Percentiles rank a stretch among this genome's conserved stretches.
Conservation (phyloP, 805 yeast species). For the Cyberlindnera maritima region DNA sequence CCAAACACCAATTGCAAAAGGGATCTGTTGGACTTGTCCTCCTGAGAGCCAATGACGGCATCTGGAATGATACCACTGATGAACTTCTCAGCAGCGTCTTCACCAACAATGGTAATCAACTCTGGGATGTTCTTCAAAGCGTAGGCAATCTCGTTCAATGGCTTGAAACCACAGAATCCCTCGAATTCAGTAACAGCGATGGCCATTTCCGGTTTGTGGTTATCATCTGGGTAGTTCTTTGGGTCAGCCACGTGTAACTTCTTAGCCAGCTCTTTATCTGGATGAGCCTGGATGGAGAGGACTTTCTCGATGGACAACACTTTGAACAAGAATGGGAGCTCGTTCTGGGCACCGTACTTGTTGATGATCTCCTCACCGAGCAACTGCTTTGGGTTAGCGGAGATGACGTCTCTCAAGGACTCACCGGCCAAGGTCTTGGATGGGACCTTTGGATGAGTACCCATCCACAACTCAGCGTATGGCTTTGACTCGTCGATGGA, state of each 20-base stretch:
- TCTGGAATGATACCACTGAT: slow-evolving; percentile 40
- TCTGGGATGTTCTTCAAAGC: slow-evolving; percentile 76
- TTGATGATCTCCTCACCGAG: slow-evolving; percentile 58
- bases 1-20: slow-evolving; percentile 75
- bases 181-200: slow-evolving; percentile 94
- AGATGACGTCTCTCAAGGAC: slow-evolving; percentile 65
- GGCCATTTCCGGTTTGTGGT: slow-evolving; percentile 99
- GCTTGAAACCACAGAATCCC: slow-evolving; percentile 98
- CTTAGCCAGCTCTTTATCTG: slow-evolving; percentile 82
- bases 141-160: slow-evolving; percentile 70
- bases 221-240: slow-evolving; percentile 92
- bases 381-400: slow-evolving; percentile 51
- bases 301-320: slow-evolving; percentile 92
- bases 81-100: slow-evolving; percentile 53
- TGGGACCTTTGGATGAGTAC: slow-evolving; percentile 93
- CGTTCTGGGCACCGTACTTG: slow-evolving; percentile 66
- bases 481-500: slow-evolving; percentile 72
- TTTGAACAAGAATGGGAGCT: slow-evolving; percentile 89
- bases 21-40: slow-evolving; percentile 56
- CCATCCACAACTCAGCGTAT: slow-evolving; percentile 99
- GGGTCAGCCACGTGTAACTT: slow-evolving; percentile 82
- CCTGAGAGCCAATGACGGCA: slow-evolving; percentile 44
- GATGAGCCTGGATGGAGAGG: slow-evolving; percentile 95
- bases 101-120: slow-evolving; percentile 67
- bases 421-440: slow-evolving; percentile 54